These are phyloP conservation scores for Fusarium setosum DNA, from an alignment of 2,329 filamentous ascomycete genomes.

Conservation along the genomic window DNA sequence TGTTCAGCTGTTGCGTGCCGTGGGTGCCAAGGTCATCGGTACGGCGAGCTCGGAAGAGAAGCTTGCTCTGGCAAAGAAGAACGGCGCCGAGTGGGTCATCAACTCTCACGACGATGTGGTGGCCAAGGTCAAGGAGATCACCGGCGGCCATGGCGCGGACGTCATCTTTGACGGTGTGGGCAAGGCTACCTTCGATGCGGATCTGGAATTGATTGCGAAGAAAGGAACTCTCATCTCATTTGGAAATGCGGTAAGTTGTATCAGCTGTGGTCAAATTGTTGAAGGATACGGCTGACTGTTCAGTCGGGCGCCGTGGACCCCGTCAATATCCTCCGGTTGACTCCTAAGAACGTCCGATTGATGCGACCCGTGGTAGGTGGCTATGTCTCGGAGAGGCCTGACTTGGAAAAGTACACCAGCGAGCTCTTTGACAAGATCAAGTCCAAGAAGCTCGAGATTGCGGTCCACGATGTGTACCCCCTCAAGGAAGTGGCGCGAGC, in stretches of 20 bases:
- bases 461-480: slow-evolving; percentile 81
- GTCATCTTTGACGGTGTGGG: slow-evolving; percentile 91
- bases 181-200: slow-evolving; percentile 84
- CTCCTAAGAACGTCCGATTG: slow-evolving; percentile 81
- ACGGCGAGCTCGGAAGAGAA: slow-evolving; percentile 82
- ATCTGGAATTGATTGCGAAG: slow-evolving; percentile 76
- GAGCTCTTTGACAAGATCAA: slow-evolving; percentile 80
- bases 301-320: slow-evolving; percentile 80
- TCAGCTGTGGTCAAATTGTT: fast-evolving
- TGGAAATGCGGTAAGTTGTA: slow-evolving; percentile 76
- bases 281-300: slow-evolving; percentile 16
- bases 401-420: slow-evolving; percentile 75
- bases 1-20: slow-evolving; percentile 76
- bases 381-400: slow-evolving; percentile 77
- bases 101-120: slow-evolving; percentile 74
- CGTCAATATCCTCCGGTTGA: slow-evolving; percentile 65
- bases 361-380: slow-evolving; percentile 78
- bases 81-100: slow-evolving; percentile 78
- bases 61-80: slow-evolving; percentile 72
- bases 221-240: slow-evolving; percentile 85
- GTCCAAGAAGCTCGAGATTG: slow-evolving; percentile 76
- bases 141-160: slow-evolving; percentile 76
- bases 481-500: slow-evolving; percentile 78
- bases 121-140: slow-evolving; percentile 73
- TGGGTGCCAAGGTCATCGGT: slow-evolving; percentile 83